Evolutionary conservation across 257 asterid genomes (phyloP), one percentile per base, ranked within the genome.

Genomic region (Capsicum pubescens): DNA sequence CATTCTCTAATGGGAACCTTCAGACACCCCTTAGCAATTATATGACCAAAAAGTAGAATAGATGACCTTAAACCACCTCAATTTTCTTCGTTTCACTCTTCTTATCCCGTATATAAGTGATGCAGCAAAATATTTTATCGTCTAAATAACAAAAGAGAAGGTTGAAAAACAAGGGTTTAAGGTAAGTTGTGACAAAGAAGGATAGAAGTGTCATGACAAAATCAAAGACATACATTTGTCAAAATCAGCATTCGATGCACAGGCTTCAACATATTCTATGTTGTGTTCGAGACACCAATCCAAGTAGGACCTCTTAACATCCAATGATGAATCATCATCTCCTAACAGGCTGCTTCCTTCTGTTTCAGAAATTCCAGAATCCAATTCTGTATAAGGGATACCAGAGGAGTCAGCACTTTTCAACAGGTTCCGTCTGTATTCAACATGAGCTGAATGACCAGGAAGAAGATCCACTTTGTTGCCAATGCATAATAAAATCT

Each of bases 401-500:
- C 56, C 81, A 58, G 89, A 84, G 50, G 95, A 86, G 83, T 90
- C 97, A 74, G 59, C 90, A 54, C 12, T 72, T 91, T 92, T 93
- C 86, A 87, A 82, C 87, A 92, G 82, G 57, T 86, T 87, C 81
- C 96, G 92, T 90, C 91, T 92, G 88, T 93, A 97, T 91, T 93
- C 96, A 15, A 57, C 82, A 87, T 97, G 98, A 83, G 94, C 95
- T 66, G 97, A 91, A 91, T 97, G 99, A 76, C 90, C 92, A 52
- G 95, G 90, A 90, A 95, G 91, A 88, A 94, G 98, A 86, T 95
- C 99, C 83, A 93, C 97, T 91, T 97, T 97, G 88, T 97, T 95
- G 39, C 98, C 98, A 70, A 97, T 87, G 88, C 98, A 97, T 56
- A 97, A 72, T 71, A 95, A 87, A 86, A 94, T 89, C 71, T 96